phyloP scores from a whole-genome alignment of 768 basidiomycete species.

The Rhodotorula diobovata region DNA sequence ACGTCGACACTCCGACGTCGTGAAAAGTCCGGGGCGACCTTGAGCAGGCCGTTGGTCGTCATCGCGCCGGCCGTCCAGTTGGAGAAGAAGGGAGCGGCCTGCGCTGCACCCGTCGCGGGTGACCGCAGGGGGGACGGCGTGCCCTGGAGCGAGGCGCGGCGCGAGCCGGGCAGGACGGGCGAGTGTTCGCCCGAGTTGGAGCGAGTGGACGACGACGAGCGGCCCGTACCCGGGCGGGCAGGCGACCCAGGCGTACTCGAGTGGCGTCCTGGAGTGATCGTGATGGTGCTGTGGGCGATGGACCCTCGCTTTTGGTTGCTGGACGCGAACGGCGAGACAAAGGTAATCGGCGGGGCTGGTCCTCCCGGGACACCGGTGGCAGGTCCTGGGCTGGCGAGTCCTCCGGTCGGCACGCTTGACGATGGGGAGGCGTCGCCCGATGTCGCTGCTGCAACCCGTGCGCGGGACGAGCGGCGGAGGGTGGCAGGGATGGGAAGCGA shows the following conservation, averaged over 20 bases:
- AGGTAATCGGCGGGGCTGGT: not conserved
- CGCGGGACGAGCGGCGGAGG: constrained; percentile 20
- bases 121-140: constrained; percentile 11
- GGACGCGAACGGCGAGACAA: constrained; percentile 21
- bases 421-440: not conserved
- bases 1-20: constrained; percentile 74
- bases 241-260: constrained; percentile 14
- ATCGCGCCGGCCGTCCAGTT: not conserved
- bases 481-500: not conserved
- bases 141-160: constrained; percentile 8
- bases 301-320: not conserved
- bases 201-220: not conserved
- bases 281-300: constrained; percentile 14
- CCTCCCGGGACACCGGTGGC: not conserved
- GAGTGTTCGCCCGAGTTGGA: not conserved
- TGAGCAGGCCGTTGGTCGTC: not conserved
- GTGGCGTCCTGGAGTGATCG: not conserved
- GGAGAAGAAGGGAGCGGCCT: constrained; percentile 13
- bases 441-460: not conserved
- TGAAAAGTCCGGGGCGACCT: constrained; percentile 19
- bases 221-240: not conserved
- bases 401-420: not conserved
- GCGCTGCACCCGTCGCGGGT: not conserved
- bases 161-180: constrained; percentile 15
- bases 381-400: too few relatives aligned